Percentiles rank a stretch among this genome's conserved stretches.
These are phyloP conservation scores for Boletus mariae DNA, from an alignment of 1,284 basidiomycete species.

Conservation along the genomic window DNA sequence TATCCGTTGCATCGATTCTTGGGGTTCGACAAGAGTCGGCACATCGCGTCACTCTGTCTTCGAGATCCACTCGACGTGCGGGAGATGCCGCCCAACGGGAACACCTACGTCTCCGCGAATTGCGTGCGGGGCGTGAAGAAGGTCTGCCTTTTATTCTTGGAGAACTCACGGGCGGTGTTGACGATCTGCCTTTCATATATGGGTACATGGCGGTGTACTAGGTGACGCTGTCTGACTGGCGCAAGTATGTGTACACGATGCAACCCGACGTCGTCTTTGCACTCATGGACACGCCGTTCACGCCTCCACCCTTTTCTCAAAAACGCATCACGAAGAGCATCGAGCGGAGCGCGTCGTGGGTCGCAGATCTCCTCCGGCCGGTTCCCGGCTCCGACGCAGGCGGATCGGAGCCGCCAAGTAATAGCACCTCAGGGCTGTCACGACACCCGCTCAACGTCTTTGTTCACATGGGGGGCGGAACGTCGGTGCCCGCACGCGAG, in stretches of 20 bases:
- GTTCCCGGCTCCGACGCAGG: neutral
- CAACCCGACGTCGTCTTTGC: constrained; percentile 71
- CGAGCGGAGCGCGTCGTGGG: constrained; percentile 62
- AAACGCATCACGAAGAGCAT: constrained; percentile 73
- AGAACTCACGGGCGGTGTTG: neutral
- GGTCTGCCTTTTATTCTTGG: constrained; percentile 38
- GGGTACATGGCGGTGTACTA: constrained; percentile 25
- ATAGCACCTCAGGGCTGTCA: neutral
- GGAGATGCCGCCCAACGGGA: constrained; percentile 69
- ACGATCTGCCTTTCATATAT: neutral
- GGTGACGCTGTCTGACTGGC: constrained; percentile 57
- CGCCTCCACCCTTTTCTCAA: constrained; percentile 59
- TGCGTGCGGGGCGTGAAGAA: constrained; percentile 70
- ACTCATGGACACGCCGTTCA: constrained; percentile 66
- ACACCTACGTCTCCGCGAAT: constrained; percentile 49
- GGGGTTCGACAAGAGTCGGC: constrained; percentile 46
- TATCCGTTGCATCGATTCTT: constrained; percentile 57
- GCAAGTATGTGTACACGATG: constrained; percentile 44
- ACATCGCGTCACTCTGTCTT: constrained; percentile 57
- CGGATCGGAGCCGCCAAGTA: neutral
- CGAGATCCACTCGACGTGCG: constrained; percentile 62
- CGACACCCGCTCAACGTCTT: constrained; percentile 45
- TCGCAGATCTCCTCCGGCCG: constrained; percentile 47
- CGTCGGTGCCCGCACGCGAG: constrained; percentile 50
- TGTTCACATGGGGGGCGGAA: constrained; percentile 65